Base-by-base conservation (phyloP, 305 asterid species). In the Fraxinus velutina region DNA sequence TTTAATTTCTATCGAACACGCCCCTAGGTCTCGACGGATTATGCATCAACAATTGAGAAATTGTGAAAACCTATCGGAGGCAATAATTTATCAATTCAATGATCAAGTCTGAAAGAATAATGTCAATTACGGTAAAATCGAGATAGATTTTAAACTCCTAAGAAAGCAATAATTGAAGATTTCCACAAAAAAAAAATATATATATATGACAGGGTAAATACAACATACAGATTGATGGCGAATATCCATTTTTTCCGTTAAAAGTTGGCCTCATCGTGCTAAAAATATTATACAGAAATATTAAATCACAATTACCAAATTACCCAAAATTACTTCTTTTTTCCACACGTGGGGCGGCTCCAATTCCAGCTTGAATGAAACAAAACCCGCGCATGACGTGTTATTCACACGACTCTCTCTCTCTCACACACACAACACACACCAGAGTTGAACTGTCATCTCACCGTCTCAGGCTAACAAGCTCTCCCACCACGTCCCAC, bases 401-500 rank as follows among this genome's bases (percentile, higher is more conserved):
- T 37, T 37, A 37, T 8, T 37, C 47, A 37, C 47, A 37, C 6
- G 1, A 0, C 33, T 30, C 33, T 30, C 33, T 30, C 33, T 30
- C 42, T 8, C 10, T 36, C 44, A 9, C 19, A 33, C 37, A 30
- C 4, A 30, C 4, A 0, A 34, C 42, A 37, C 44, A 39, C 47
- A 8, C 47, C 47, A 39, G 47, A 39, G 2, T 8, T 39, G 47
- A 13, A 64, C n/a, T 64, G 73, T 64, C 39, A 73, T 80, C 85
- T 36, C 79, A 72, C 82, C 80, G 17, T 64, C 73, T 8, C 33
- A 62, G 13, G 34, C 33, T 22, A 29, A 9, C 24, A 19, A 64
- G 29, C 73, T 62, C 6, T 6, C 55, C 4, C 72, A 62, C 73
- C 15, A 79, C 77, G 84, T 88, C 60, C 85, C 75, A 79, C 88